Evolutionary conservation across 2,329 filamentous ascomycete genomes (phyloP), one percentile per base, ranked within the genome.

Genomic region (Phyllosticta citribraziliensis): DNA sequence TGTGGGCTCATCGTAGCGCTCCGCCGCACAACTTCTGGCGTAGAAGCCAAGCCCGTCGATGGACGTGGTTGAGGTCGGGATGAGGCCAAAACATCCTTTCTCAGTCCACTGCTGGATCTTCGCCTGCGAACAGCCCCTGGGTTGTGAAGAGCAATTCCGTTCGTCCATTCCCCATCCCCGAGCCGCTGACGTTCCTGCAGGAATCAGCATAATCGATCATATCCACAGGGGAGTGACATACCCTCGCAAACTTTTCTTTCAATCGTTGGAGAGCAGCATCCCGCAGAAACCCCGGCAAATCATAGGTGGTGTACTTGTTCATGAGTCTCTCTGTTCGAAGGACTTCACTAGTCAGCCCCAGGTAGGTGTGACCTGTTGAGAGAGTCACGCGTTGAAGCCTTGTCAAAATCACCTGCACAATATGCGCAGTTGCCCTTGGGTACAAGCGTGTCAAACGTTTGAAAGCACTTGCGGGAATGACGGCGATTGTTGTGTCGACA

Each of bases 401-500:
- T 2, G 95, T 97, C 33, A 99, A 77, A 64, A 99, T 99, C 54
- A 99, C 93, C 70, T 99, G 94, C 5, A 99, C 91, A 65, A 99
- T 97, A 70, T 99, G 95, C 1, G 94, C 88, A 2, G 94, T 97
- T 10, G 95, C 92, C 76, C 95, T 96, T 10, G 94, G 94, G 68
- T 97, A 99, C 24, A 97, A 87, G 69, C 90, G 86, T 57, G 96
- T 99, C 58, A 99, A 79, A 9, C 95, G 86, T 58, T 91, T 86
- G 68, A 99, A 99, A 3, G 94, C 95, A 70, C 91, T 96, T 0
- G 94, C 94, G 1, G 95, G 95, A 62, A 99, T 99, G 65, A 99
- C 95, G 5, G 94, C 94, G 74, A 99, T 97, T 0, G 95, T 99
- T 0, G 94, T 99, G 71, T 99, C 95, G 24, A 95, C 88, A 17